These are phyloP conservation scores for Camellia lanceoleosa DNA, from an alignment of 148 eudicot genomes.

Conservation along the genomic window DNA sequence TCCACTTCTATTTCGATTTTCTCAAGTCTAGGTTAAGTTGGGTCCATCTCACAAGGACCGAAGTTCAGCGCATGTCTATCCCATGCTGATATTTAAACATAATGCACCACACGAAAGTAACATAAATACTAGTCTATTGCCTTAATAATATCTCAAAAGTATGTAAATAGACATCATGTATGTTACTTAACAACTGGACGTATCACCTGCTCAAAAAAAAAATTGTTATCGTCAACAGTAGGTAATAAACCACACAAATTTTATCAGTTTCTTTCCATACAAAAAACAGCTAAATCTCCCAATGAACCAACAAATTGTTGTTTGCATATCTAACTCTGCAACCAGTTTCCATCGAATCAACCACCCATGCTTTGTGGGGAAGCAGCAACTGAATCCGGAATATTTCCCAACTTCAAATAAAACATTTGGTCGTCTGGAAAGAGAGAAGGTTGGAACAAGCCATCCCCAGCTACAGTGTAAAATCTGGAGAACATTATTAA, in stretches of 20 bases:
- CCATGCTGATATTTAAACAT: too few species aligned
- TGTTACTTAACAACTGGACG: background rate
- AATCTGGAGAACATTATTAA: background rate
- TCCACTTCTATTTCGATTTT: too few species aligned
- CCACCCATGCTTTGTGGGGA: conserved; percentile 6
- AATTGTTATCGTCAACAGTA: background rate
- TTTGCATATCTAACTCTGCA: background rate
- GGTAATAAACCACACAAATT: background rate
- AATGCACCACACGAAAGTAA: too few species aligned
- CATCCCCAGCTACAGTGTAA: conserved; percentile 5
- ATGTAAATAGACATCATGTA: background rate
- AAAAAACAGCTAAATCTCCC: conserved; percentile 8
- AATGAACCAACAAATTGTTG: conserved; percentile 7
- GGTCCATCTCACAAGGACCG: too few species aligned
- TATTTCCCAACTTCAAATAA: background rate
- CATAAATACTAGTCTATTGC: background rate
- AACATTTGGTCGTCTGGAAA: background rate
- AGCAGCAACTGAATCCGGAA: background rate
- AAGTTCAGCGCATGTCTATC: too few species aligned
- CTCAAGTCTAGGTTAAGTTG: too few species aligned
- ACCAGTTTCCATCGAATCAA: conserved; percentile 11
- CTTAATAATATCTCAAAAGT: background rate
- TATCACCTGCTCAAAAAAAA: background rate
- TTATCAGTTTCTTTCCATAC: background rate
- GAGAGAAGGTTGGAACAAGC: background rate